phyloP scores from a whole-genome alignment of 148 eudicot genomes.

The Pharnaceum exiguum region DNA sequence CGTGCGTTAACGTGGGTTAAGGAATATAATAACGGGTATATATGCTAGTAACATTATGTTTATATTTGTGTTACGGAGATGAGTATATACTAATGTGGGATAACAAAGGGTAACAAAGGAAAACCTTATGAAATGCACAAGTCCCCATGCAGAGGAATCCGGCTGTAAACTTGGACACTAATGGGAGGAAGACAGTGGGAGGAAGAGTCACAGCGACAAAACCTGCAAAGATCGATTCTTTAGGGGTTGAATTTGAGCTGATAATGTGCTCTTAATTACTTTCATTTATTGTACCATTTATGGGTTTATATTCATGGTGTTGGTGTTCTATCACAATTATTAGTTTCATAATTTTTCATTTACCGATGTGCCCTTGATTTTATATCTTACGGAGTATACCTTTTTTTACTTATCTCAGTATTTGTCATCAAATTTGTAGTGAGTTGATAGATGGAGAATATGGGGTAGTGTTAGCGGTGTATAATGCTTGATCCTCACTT shows the following conservation, averaged over 20 bases:
- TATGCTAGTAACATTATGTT: background rate
- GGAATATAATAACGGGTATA: conserved; percentile 34
- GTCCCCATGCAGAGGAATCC: conserved; percentile 51
- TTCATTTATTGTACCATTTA: background rate
- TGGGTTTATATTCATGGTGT: no score
- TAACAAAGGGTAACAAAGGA: background rate
- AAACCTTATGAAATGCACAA: conserved; percentile 25
- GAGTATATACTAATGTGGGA: conserved; percentile 35
- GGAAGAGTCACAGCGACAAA: conserved; percentile 36
- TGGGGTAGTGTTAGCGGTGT: no score
- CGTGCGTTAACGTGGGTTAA: conserved; percentile 62
- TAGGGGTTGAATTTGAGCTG: conserved; percentile 29
- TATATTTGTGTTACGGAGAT: background rate
- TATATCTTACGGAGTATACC: no score
- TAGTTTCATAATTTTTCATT: background rate
- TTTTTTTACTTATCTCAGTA: no score
- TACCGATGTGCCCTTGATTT: background rate
- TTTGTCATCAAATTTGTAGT: no score
- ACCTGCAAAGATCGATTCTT: conserved; percentile 38
- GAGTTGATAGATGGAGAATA: no score
- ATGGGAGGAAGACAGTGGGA: conserved; percentile 10
- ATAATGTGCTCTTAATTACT: conserved; percentile 28
- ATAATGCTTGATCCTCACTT: no score
- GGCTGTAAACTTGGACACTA: conserved; percentile 63
- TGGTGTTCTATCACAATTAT: background rate